phyloP scores from a whole-genome alignment of 169 alveolate species.

The Eimeria nieschulzi region DNA sequence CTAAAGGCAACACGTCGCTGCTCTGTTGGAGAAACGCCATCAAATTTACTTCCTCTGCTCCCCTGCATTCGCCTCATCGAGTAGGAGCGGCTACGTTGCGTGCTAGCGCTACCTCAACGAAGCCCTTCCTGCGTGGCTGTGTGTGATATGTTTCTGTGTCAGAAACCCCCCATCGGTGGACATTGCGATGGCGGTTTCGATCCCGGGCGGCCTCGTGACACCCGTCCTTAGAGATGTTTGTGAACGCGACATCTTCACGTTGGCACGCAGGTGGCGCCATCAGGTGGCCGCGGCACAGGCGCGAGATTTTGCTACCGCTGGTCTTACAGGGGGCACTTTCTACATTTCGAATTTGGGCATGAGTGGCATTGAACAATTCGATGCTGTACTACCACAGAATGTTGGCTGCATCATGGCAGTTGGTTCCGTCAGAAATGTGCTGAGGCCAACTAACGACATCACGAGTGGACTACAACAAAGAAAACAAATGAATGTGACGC shows the following conservation, averaged over 20 bases:
- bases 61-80: not conserved
- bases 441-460: slow-evolving; percentile 75
- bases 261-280: slow-evolving; percentile 80
- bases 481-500: slow-evolving; percentile 85
- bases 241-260: slow-evolving; percentile 69
- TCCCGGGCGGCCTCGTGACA: slow-evolving; percentile 77
- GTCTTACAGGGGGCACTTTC: slow-evolving; percentile 89
- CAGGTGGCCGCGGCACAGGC: slow-evolving; percentile 88
- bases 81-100: no score
- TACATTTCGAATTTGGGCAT: slow-evolving; percentile 91
- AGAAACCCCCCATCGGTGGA: slow-evolving; percentile 73
- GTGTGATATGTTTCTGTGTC: not conserved
- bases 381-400: slow-evolving; percentile 89
- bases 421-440: slow-evolving; percentile 82
- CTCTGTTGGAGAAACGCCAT: not conserved
- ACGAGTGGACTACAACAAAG: slow-evolving; percentile 73
- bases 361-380: slow-evolving; percentile 88
- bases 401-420: slow-evolving; percentile 89
- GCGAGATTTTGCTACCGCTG: slow-evolving; percentile 84
- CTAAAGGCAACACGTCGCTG: not conserved
- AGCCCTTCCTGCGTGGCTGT: not conserved
- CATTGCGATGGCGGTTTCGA: slow-evolving; percentile 80
- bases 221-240: slow-evolving; percentile 78
- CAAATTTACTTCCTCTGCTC: not conserved
- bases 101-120: not conserved